Base-by-base conservation (phyloP, 257 asterid species). In the Prunella vulgaris region DNA sequence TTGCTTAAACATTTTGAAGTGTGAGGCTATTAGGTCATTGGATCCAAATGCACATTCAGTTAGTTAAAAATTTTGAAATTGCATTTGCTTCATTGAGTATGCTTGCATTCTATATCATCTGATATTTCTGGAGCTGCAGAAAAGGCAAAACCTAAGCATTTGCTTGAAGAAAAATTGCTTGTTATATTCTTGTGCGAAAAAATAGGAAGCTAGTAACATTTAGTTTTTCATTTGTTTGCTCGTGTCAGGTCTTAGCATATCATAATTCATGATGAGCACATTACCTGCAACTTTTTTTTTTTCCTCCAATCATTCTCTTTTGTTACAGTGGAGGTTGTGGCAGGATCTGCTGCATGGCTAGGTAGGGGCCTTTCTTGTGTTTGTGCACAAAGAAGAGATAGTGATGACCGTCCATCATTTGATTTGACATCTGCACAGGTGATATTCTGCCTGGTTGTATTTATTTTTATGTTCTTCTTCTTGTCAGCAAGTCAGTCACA, bases 321-420 rank as follows among this genome's bases (percentile, higher is more conserved):
- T 81, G 75, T 78, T 75, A 76, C 86, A 81, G 90, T 77, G 71
- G 97, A 86, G 87, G 90, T 84, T 78, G 92, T 87, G 70, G 96
- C 96, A 73, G 99, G 99, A 81, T 89, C 99, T 60, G 97, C 97
- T 68, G 99, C 99, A 18, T 94, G 99, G 99, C 86, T 91, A 69
- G 97, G 99, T 69, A 89, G 83, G 80, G 96, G 99, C 68, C 89
- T 94, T 73, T 90, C 99, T 7, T 94, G 99, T 74, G 99, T 94
- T 68, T 91, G 99, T 81, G 96, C 79, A 82, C 96, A 94, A 74
- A 85, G 97, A 80, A 84, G 95, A 72, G 99, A 91, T 75, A 83
- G 94, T 68, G 97, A 94, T 84, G 88, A 84, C 63, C 96, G 94
- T 38, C 97, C 88, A 68, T 94, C 97, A 35, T 87, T 94, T 80